A percentile compares a stretch with the other conserved stretches of the same genome.
Conservation (phyloP, 352 stramenopile species). For the Pythium pyrilobum region DNA sequence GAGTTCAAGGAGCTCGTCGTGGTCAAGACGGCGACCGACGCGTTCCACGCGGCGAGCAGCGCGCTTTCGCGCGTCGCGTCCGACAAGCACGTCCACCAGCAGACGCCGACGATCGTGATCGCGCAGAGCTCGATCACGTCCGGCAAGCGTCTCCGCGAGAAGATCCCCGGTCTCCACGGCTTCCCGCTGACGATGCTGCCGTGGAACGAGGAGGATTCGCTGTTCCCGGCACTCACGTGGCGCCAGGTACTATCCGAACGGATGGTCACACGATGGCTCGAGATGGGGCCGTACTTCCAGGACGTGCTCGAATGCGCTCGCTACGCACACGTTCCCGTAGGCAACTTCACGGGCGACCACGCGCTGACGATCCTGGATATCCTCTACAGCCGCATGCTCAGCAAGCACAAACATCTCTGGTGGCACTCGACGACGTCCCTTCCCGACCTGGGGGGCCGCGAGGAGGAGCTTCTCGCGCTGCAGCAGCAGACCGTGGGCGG, state of each 20-base stretch:
- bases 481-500: conserved; percentile 52
- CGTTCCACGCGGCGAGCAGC: conserved; percentile 85
- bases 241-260: conserved; percentile 79
- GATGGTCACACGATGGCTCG: conserved; percentile 67
- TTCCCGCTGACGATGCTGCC: conserved; percentile 91
- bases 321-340: conserved; percentile 92
- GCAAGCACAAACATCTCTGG: conserved; percentile 92
- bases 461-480: conserved; percentile 74
- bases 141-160: conserved; percentile 56
- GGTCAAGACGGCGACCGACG: conserved; percentile 70
- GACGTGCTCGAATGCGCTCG: conserved; percentile 83
- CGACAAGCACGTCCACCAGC: conserved; percentile 60
- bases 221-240: conserved; percentile 93
- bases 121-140: conserved; percentile 59
- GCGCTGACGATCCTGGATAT: conserved; percentile 92
- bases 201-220: conserved; percentile 67
- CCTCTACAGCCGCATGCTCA: conserved; percentile 88
- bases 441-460: conserved; percentile 87
- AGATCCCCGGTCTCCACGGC: conserved; percentile 87
- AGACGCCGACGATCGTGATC: conserved; percentile 87
- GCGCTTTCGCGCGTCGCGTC: conserved; percentile 78
- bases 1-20: conserved; percentile 59
- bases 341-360: conserved; percentile 92
- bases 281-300: conserved; percentile 87
- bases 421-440: conserved; percentile 91